A percentile compares a stretch with the other conserved stretches of the same genome.
Conservation (phyloP, 306 rosid genomes). For the Ochetophila trinervis region DNA sequence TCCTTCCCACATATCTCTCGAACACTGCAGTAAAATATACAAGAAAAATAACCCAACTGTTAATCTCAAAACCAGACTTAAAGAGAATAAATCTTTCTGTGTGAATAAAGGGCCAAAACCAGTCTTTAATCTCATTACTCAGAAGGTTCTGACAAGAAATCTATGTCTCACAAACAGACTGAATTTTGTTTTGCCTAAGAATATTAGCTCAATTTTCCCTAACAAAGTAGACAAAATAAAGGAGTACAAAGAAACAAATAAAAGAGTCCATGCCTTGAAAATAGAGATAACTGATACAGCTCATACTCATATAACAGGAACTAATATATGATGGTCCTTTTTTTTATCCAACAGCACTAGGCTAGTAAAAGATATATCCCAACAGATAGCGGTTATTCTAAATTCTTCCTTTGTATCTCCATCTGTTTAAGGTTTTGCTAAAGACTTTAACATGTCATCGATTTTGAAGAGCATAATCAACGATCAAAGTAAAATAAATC, state of each 20-base stretch:
- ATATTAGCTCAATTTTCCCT: background rate
- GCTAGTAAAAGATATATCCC: background rate
- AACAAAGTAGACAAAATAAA: background rate
- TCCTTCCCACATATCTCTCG: slow-evolving; percentile 94
- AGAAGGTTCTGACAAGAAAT: background rate
- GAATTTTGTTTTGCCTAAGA: background rate
- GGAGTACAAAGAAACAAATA: background rate
- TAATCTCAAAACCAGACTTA: background rate
- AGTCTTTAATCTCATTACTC: background rate
- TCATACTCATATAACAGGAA: too few species aligned
- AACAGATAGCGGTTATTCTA: background rate
- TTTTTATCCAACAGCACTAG: background rate
- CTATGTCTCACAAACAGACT: background rate
- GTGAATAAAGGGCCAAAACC: background rate
- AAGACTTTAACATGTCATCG: background rate
- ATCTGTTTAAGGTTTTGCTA: background rate
- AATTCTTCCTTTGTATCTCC: background rate
- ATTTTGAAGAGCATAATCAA: background rate
- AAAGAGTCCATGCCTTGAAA: background rate
- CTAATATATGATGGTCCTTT: background rate
- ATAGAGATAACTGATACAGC: too few species aligned
- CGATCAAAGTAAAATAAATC: background rate
- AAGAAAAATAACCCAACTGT: slow-evolving; percentile 1
- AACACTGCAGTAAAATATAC: slow-evolving; percentile 50
- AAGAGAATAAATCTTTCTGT: background rate